Base-by-base conservation (phyloP, 2,329 filamentous ascomycete species). In the Ophiostoma australiae region DNA sequence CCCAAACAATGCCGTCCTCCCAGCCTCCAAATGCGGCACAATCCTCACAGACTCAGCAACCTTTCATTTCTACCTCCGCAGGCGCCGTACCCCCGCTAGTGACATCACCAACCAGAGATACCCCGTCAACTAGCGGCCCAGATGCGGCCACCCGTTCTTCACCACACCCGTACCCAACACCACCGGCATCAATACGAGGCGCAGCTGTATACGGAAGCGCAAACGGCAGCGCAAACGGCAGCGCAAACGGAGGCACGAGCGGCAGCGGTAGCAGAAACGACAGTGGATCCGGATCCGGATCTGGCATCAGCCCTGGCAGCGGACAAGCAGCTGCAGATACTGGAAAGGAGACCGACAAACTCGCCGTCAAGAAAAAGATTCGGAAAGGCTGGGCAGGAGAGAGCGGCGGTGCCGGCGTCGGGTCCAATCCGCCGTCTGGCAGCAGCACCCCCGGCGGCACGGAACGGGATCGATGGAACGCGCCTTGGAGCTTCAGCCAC, bases 101-200 rank as follows among this genome's bases (percentile, higher is more conserved):
- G 39, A 27, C 35, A 55, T 17, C 23, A 31, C 39, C 48, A 33
- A n/a, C 58, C 41, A 27, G 63, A 39, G 70, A 44, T 17, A 31
- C 67, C 17, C 39, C 69, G 8, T 48, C 61, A 3, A 37, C 35
- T 23, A 66, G 63, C 35, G 63, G 63, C 20, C 41, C 37, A 7
- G 55, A 44, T 3, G 58, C 23, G 3, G 68, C 71, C n/a, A n/a
- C 48, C 31, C 68, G 69, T 17, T 70, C 70, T 3, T 75, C 70
- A 67, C 52, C 78, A 74, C 78, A 83, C 75, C 78, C 82, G 74
- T 88, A 87, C 79, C 86, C 86, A 76, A 88, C 86, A 74, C 86
- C 87, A 78, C 86, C 86, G 74, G 81, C 81, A 74, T 89, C 82
- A 48, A 76, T 84, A 76, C 81, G 81, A 13, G 71, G 55, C 17